These are phyloP conservation scores for Bisporella sp. DNA, from an alignment of 2,329 filamentous ascomycete genomes.

Conservation along the genomic window DNA sequence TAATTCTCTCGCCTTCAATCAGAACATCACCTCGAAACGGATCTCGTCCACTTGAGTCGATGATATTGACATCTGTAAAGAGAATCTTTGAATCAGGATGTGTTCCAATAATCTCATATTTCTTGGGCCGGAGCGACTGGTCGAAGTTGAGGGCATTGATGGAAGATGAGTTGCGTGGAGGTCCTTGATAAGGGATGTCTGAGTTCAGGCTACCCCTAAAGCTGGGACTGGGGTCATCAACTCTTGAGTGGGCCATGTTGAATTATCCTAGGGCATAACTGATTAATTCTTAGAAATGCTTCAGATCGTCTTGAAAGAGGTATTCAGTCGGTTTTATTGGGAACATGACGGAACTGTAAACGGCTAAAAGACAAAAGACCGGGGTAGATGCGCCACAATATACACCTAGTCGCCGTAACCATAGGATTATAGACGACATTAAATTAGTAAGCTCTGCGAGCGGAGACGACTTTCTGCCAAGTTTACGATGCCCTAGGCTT, in stretches of 20 bases:
- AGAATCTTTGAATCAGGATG: constrained; percentile 21
- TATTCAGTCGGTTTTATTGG: too few relatives aligned
- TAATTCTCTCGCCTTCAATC: constrained; percentile 23
- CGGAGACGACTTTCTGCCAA: too few relatives aligned
- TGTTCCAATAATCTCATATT: constrained; percentile 14
- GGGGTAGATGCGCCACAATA: too few relatives aligned
- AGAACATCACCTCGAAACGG: constrained; percentile 26
- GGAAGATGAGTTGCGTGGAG: constrained; percentile 11
- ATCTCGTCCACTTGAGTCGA: constrained; percentile 26
- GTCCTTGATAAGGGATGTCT: constrained; percentile 6
- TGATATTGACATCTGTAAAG: constrained; percentile 26
- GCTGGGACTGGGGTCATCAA: constrained; percentile 5
- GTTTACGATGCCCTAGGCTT: too few relatives aligned
- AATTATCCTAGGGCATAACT: background rate
- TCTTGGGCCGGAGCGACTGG: constrained; percentile 9
- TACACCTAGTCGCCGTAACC: too few relatives aligned
- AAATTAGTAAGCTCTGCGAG: too few relatives aligned
- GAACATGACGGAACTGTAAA: too few relatives aligned
- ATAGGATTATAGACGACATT: too few relatives aligned
- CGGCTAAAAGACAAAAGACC: too few relatives aligned
- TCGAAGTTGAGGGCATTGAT: constrained; percentile 14
- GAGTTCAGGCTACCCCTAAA: constrained; percentile 1
- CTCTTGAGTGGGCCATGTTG: constrained; percentile 10
- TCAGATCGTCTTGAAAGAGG: too few relatives aligned
- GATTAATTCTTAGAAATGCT: too few relatives aligned